Evolutionary conservation across 2,329 filamentous ascomycete species (phyloP).

Genomic region (Cytospora schulzeri): DNA sequence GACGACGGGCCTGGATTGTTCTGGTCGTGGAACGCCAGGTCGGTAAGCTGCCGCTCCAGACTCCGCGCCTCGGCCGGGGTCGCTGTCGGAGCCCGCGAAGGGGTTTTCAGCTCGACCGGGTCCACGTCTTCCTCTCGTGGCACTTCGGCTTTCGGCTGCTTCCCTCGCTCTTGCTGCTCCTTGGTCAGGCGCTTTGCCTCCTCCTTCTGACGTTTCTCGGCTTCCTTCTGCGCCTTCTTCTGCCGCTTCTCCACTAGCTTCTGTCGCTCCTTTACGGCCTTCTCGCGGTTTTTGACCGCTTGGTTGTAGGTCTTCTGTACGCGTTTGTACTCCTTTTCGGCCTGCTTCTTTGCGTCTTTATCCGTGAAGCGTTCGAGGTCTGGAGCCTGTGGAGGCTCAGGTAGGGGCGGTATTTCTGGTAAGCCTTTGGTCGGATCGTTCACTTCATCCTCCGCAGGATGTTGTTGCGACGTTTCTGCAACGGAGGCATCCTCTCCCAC

Average conservation of each 20-base stretch:
- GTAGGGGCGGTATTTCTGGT: constrained; percentile 51
- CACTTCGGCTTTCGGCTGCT: constrained; percentile 24
- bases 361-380: constrained; percentile 62
- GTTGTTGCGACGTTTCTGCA: constrained; percentile 1
- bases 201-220: constrained; percentile 29
- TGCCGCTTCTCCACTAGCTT: constrained; percentile 60
- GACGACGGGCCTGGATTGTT: neutral
- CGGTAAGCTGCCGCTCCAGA: constrained; percentile 25
- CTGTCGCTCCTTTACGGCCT: constrained; percentile 62
- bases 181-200: constrained; percentile 34
- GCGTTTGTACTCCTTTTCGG: constrained; percentile 67
- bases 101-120: constrained; percentile 4
- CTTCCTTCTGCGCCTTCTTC: constrained; percentile 47
- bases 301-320: constrained; percentile 66
- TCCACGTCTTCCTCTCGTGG: neutral
- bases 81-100: constrained; percentile 12
- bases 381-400: constrained; percentile 56
- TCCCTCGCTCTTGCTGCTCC: constrained; percentile 27
- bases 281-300: constrained; percentile 67
- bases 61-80: constrained; percentile 18
- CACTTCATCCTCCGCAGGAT: constrained; percentile 24
- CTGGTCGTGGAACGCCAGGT: constrained; percentile 20
- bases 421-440: constrained; percentile 35
- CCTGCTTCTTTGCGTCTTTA: constrained; percentile 66
- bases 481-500: constrained; percentile 31